These are phyloP conservation scores for Scytalidium sp. DNA, from an alignment of 2,329 filamentous ascomycete genomes.

Conservation along the genomic window DNA sequence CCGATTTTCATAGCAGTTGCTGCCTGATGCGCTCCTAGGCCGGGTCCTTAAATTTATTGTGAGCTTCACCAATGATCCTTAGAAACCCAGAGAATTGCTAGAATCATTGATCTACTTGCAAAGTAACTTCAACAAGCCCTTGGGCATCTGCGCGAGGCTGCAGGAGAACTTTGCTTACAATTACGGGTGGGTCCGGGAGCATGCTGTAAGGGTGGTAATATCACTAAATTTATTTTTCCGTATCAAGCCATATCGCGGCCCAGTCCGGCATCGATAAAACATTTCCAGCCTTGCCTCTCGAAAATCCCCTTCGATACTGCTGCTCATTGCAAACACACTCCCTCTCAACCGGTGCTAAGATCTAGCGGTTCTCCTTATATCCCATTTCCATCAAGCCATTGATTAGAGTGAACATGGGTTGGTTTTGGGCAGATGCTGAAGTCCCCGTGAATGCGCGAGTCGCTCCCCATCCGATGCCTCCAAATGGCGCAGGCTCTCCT, in stretches of 20 bases:
- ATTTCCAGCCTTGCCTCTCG: not conserved
- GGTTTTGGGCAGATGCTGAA: conserved; percentile 59
- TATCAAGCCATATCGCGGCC: not conserved
- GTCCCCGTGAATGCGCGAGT: conserved; percentile 20
- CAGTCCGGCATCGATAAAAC: too few relatives aligned
- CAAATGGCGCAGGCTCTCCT: conserved; percentile 1
- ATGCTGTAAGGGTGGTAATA: not conserved
- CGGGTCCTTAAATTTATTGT: too few relatives aligned
- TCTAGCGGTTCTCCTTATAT: not conserved
- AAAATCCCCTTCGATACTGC: not conserved
- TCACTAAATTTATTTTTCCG: not conserved
- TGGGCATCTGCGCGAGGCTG: not conserved
- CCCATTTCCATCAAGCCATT: not conserved
- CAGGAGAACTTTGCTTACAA: not conserved
- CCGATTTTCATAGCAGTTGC: too few relatives aligned
- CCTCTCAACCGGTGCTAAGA: not conserved
- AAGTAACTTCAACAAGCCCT: too few relatives aligned
- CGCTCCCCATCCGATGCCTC: conserved; percentile 21
- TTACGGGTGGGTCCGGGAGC: not conserved
- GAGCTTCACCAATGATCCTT: too few relatives aligned
- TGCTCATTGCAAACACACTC: not conserved
- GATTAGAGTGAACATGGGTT: conserved; percentile 46
- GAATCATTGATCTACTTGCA: not conserved
- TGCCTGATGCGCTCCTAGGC: too few relatives aligned
- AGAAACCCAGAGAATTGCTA: not conserved